These are phyloP conservation scores for Trebouxia sp. DNA, from an alignment of 139 green algal genomes.

Conservation along the genomic window DNA sequence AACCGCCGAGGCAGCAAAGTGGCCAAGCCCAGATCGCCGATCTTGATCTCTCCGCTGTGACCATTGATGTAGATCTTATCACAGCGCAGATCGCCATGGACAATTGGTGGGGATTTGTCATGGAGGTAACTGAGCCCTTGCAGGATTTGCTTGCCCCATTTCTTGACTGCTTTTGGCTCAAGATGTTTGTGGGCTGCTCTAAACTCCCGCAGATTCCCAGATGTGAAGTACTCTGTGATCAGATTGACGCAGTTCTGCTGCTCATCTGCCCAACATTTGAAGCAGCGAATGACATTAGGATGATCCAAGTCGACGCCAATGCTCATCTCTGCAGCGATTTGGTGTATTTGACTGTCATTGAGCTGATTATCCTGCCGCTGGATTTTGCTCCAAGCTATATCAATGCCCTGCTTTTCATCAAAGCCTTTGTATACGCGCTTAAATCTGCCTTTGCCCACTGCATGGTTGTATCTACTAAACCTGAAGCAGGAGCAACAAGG, in stretches of 20 bases:
- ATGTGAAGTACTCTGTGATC: conserved; percentile 95
- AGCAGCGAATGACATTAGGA: conserved; percentile 89
- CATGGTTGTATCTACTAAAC: conserved; percentile 76
- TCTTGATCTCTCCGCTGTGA: conserved; percentile 92
- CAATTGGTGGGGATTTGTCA: conserved; percentile 82
- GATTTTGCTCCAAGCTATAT: conserved; percentile 93
- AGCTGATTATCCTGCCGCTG: conserved; percentile 53
- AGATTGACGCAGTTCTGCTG: conserved; percentile 83
- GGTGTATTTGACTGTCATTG: conserved; percentile 65
- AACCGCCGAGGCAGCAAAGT: conserved; percentile 78
- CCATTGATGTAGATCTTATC: conserved; percentile 94
- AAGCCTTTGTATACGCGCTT: conserved; percentile 84
- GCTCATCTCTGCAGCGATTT: conserved; percentile 76
- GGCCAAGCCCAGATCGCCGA: conserved; percentile 88
- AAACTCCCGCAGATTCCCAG: conserved; percentile 88
- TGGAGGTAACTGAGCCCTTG: conserved; percentile 90
- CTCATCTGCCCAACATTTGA: conserved; percentile 77
- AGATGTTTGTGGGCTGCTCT: conserved; percentile 42
- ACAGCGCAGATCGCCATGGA: conserved; percentile 96
- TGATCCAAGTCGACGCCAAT: conserved; percentile 83
- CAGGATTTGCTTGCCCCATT: conserved; percentile 86
- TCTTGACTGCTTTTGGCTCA: conserved; percentile 86
- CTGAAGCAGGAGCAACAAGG: conserved; percentile 54
- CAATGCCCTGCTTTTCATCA: conserved; percentile 83
- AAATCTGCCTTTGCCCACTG: conserved; percentile 79